Evolutionary conservation across 805 yeast species (phyloP).

Genomic region (Metschnikowia gruessii): DNA sequence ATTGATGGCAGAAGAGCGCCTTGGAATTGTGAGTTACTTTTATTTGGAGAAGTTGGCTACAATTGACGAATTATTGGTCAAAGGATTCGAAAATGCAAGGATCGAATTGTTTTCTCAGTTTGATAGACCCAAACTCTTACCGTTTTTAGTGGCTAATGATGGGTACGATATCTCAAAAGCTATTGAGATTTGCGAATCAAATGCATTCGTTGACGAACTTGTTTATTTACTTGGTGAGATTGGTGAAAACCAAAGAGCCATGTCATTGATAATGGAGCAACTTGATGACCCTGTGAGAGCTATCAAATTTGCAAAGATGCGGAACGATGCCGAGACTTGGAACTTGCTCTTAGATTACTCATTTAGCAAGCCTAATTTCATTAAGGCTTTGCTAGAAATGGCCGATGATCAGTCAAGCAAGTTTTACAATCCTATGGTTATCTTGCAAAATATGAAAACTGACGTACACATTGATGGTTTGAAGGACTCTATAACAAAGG

Average conservation of each 20-base stretch:
- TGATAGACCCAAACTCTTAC: conserved; percentile 52
- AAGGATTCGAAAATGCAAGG: conserved; percentile 63
- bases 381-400: conserved; percentile 66
- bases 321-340: conserved; percentile 78
- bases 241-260: conserved; percentile 76
- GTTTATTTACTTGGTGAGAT: conserved; percentile 79
- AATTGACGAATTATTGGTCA: conserved; percentile 53
- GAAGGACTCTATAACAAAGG: conserved; percentile 54
- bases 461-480: conserved; percentile 64
- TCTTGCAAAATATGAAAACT: conserved; percentile 61
- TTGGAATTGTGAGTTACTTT: conserved; percentile 56
- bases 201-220: conserved; percentile 60
- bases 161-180: conserved; percentile 71
- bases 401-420: conserved; percentile 52
- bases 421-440: conserved; percentile 60
- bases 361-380: conserved; percentile 68
- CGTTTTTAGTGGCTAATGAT: conserved; percentile 56
- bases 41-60: conserved; percentile 60
- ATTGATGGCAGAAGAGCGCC: conserved; percentile 39
- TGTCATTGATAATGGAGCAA: conserved; percentile 71
- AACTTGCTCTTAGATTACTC: conserved; percentile 68
- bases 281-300: conserved; percentile 79
- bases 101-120: conserved; percentile 63
- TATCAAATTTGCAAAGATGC: conserved; percentile 67
- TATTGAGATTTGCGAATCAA: conserved; percentile 57